These are phyloP conservation scores for Penicillium sp. DNA, from an alignment of 2,329 filamentous ascomycete species.

Conservation along the genomic window DNA sequence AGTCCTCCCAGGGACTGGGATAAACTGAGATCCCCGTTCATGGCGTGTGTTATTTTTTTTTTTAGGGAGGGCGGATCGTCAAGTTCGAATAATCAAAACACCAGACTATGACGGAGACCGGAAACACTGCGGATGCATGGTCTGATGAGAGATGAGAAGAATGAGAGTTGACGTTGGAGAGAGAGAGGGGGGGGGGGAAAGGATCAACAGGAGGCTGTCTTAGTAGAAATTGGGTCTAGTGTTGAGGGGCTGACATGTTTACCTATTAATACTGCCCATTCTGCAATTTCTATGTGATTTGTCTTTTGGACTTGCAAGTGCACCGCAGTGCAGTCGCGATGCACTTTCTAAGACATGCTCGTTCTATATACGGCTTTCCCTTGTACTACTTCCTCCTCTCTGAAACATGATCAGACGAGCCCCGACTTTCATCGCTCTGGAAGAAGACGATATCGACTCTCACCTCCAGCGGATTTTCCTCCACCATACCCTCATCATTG, in stretches of 20 bases:
- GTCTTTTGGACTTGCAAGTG: background rate
- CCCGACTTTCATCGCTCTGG: constrained; percentile 34
- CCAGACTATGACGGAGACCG: constrained; percentile 34
- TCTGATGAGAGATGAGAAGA: constrained; percentile 18
- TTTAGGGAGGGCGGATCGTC: constrained; percentile 2
- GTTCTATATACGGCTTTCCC: constrained; percentile 7
- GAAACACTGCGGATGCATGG: constrained; percentile 34
- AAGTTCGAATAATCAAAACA: constrained; percentile 14
- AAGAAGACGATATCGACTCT: constrained; percentile 34
- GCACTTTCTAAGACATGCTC: background rate
- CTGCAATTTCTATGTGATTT: background rate
- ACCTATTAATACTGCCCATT: constrained; percentile 1
- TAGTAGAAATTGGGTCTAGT: constrained; percentile 23
- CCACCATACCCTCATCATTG: constrained; percentile 12
- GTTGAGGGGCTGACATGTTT: constrained; percentile 19
- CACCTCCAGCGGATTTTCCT: constrained; percentile 28
- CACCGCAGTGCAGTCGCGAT: background rate
- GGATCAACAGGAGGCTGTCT: constrained; percentile 30
- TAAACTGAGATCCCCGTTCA: constrained; percentile 91
- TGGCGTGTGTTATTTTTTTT: constrained; percentile 46
- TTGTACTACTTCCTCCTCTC: background rate
- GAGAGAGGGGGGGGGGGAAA: constrained; percentile 13
- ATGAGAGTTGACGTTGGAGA: constrained; percentile 8
- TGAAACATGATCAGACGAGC: constrained; percentile 36
- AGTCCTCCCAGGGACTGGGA: constrained; percentile 90